phyloP scores from a whole-genome alignment of 1,284 basidiomycete genomes.

The Tylopilus sp. region DNA sequence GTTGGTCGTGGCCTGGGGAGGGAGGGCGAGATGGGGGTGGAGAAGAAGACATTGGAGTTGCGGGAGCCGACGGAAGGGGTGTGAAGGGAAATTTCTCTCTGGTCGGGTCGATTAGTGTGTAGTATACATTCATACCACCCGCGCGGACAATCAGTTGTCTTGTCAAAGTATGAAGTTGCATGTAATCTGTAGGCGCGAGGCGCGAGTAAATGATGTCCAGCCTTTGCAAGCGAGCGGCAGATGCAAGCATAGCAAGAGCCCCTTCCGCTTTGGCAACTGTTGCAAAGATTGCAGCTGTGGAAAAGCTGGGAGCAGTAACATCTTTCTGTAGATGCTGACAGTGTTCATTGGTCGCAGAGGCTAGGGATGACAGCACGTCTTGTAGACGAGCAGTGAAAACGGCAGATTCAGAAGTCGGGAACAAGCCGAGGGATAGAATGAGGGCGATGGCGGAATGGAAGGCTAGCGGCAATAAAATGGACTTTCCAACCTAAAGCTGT shows the following conservation, averaged over 20 bases:
- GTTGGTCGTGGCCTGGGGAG: constrained; percentile 33
- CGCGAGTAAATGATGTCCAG: constrained; percentile 75
- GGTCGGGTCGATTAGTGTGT: constrained; percentile 68
- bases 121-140: constrained; percentile 76
- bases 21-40: constrained; percentile 39
- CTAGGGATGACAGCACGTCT: constrained; percentile 64
- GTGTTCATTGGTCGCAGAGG: constrained; percentile 61
- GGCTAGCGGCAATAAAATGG: constrained; percentile 68
- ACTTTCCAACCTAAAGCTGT: constrained; percentile 54
- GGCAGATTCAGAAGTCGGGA: constrained; percentile 75
- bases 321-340: constrained; percentile 57
- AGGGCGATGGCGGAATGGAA: constrained; percentile 73
- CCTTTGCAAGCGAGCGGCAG: constrained; percentile 65
- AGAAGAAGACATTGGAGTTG: constrained; percentile 48
- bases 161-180: constrained; percentile 60
- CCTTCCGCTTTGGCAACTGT: constrained; percentile 64
- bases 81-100: constrained; percentile 68
- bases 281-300: constrained; percentile 47
- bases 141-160: constrained; percentile 67
- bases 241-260: constrained; percentile 64
- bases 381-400: constrained; percentile 68
- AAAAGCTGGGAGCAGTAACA: constrained; percentile 61
- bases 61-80: constrained; percentile 55
- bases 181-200: constrained; percentile 71
- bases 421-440: constrained; percentile 64